Base-by-base conservation (phyloP, 164 flowering plant genomes). In the Aristolochia californica region DNA sequence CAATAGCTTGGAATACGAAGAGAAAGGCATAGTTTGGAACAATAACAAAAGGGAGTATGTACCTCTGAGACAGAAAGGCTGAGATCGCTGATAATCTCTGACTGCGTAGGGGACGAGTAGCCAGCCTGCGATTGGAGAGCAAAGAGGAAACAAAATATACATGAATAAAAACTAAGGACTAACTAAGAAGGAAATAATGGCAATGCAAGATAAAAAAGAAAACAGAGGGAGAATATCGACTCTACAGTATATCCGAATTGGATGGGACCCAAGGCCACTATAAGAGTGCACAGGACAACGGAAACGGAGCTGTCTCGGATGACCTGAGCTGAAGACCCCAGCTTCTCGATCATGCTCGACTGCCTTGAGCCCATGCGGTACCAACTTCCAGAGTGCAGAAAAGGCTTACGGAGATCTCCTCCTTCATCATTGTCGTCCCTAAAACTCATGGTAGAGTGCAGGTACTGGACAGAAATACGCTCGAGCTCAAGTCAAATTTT, bases 161-260 rank as follows among this genome's bases (percentile, higher is more conserved):
- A 34, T 47, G 58, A 58, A 20, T 5, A 21, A 44, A 16, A 53
- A 2, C 15, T 22, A 53, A 45, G 23, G 53, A 47, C 17, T 2
- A n/a, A 15, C 13, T 23, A 10, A 43, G 49, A 44, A 57, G 20
- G 26, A 10, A 24, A 48, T 14, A 45, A 26, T 12, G 26, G 45
- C 1, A 43, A 28, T 28, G 30, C 4, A 2, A 2, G 44, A 49
- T 3, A 43, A 20, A 45, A 17, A 17, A 20, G 20, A 25, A 53
- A 5, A 30, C 43, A 45, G 13, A 30, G 5, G 27, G 34, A 43
- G 62, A 20, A 43, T 3, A 1, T 23, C 47, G 0, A 22, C 24
- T 45, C 26, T 72, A 88, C 95, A 5, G 95, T 88, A 76, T 84
- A 91, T 5, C 98, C 98, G 63, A 84, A 88, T 57, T 91, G 98